Percentiles rank a stretch among this genome's conserved stretches.
phyloP scores from a whole-genome alignment of 768 basidiomycete species.

The Leccinum olivaceopallidum region DNA sequence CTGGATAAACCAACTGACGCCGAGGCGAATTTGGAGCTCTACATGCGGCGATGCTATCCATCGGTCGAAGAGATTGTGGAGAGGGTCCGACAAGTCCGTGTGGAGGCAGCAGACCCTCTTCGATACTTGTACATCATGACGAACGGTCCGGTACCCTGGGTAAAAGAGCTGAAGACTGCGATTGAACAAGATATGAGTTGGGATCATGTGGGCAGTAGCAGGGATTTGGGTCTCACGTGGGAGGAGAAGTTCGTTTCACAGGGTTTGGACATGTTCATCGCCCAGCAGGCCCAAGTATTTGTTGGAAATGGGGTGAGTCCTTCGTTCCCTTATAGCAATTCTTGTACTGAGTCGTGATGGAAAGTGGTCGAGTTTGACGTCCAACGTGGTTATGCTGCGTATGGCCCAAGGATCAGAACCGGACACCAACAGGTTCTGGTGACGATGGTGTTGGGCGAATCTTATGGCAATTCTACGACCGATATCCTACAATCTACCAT shows the following conservation, averaged over 20 bases:
- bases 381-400: constrained; percentile 41
- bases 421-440: constrained; percentile 40
- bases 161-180: constrained; percentile 39
- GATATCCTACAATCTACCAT: not conserved
- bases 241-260: constrained; percentile 47
- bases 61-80: constrained; percentile 43
- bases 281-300: constrained; percentile 47
- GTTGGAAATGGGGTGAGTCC: constrained; percentile 53
- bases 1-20: constrained; percentile 34
- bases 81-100: constrained; percentile 38
- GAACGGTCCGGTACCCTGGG: constrained; percentile 45
- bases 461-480: not conserved
- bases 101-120: constrained; percentile 27
- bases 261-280: constrained; percentile 53
- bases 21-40: constrained; percentile 25
- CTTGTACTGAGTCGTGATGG: constrained; percentile 4
- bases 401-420: constrained; percentile 30
- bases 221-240: constrained; percentile 41
- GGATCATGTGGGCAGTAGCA: constrained; percentile 41
- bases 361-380: constrained; percentile 45
- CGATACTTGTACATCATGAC: constrained; percentile 48
- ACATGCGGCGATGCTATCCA: constrained; percentile 44
- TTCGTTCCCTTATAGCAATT: not conserved
- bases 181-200: constrained; percentile 36
- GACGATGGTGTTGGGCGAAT: constrained; percentile 4